phyloP scores from a whole-genome alignment of 176 grass and related monocot genomes.

The Lolium multiflorum region DNA sequence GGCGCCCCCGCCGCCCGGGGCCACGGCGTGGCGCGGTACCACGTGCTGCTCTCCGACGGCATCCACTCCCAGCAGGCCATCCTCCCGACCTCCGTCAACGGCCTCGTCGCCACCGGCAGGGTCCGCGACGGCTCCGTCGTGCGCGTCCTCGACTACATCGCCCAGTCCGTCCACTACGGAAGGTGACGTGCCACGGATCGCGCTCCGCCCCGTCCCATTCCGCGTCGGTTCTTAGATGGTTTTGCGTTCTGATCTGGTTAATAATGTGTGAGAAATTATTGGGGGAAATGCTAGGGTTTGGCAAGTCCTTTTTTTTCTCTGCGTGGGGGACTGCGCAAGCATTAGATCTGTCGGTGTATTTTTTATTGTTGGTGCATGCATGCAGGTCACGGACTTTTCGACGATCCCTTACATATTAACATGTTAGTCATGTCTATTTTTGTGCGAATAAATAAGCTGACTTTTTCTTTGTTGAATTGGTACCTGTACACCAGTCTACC shows the following conservation, averaged over 20 bases:
- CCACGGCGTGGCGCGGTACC: conserved; percentile 49
- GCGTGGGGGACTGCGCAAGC: background rate
- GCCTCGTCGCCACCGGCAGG: conserved; percentile 35
- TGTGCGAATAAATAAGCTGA: too few species aligned
- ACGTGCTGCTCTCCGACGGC: conserved; percentile 87
- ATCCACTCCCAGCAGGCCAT: conserved; percentile 69
- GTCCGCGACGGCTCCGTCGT: conserved; percentile 62
- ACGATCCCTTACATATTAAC: too few species aligned
- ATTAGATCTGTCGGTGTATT: background rate
- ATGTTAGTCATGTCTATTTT: too few species aligned
- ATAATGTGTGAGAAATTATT: background rate
- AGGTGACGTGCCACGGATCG: conserved; percentile 43
- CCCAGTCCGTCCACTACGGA: conserved; percentile 59
- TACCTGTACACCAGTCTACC: too few species aligned
- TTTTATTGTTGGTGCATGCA: background rate
- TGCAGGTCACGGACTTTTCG: too few species aligned
- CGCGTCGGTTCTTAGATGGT: background rate
- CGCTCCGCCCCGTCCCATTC: background rate
- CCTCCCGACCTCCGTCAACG: conserved; percentile 67
- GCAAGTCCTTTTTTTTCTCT: background rate
- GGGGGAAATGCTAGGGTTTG: background rate
- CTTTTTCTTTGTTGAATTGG: background rate
- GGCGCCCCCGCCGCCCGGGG: conserved; percentile 28
- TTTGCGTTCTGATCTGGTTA: background rate
- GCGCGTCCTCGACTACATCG: conserved; percentile 73